phyloP scores from a whole-genome alignment of 2,329 filamentous ascomycete species.

The Leptographium procerum region DNA sequence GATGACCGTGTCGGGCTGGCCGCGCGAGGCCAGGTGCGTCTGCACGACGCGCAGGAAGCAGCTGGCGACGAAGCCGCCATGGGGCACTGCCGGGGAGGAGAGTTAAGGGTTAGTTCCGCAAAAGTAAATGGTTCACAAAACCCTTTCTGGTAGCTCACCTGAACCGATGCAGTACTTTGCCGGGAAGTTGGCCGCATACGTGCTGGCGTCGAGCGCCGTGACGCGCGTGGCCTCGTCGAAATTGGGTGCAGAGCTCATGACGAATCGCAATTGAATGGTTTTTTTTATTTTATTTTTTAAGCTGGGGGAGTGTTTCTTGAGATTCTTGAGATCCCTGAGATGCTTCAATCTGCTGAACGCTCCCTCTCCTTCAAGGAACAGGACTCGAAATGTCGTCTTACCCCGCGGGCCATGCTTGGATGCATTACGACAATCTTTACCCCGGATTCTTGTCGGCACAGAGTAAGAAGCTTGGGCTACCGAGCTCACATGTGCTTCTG shows the following conservation, averaged over 20 bases:
- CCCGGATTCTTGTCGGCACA: too few relatives aligned
- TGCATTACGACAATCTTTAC: too few relatives aligned
- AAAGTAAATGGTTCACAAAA: too few relatives aligned
- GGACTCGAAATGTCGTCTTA: too few relatives aligned
- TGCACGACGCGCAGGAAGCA: conserved; percentile 26
- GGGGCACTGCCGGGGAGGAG: conserved; percentile 24
- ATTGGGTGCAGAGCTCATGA: background rate
- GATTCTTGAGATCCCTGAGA: too few relatives aligned
- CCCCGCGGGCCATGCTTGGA: too few relatives aligned
- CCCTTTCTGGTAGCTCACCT: background rate
- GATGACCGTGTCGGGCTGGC: conserved; percentile 27
- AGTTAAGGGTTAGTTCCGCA: too few relatives aligned
- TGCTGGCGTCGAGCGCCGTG: background rate
- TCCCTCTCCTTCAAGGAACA: too few relatives aligned
- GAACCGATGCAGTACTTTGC: conserved; percentile 2
- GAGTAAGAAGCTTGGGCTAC: too few relatives aligned
- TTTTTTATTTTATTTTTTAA: background rate
- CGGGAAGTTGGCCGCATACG: background rate
- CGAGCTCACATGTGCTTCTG: background rate
- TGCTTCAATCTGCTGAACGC: too few relatives aligned
- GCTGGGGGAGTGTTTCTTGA: too few relatives aligned
- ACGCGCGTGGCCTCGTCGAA: background rate
- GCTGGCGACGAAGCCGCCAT: conserved; percentile 34
- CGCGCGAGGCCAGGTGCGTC: conserved; percentile 20
- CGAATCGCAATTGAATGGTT: background rate